phyloP scores from a whole-genome alignment of 805 yeast species.

The Priceomyces haplophilus region DNA sequence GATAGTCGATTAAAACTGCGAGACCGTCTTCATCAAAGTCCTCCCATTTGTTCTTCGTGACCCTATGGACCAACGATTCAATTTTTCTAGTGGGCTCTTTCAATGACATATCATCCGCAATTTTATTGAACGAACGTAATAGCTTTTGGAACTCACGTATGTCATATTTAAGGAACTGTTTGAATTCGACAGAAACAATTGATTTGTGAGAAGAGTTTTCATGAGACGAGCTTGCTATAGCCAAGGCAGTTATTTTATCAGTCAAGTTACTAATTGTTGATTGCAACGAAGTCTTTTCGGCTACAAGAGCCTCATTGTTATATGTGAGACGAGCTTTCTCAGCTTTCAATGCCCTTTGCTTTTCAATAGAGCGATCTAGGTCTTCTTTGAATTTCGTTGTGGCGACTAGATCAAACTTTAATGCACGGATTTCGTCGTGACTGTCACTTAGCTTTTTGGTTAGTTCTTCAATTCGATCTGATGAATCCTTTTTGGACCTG shows the following conservation, averaged over 20 bases:
- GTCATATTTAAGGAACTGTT: conserved; percentile 40
- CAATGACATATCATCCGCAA: conserved; percentile 57
- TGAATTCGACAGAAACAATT: conserved; percentile 39
- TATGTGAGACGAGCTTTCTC: conserved; percentile 44
- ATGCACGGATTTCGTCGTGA: conserved; percentile 14
- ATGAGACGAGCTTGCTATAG: conserved; percentile 11
- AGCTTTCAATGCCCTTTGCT: conserved; percentile 41
- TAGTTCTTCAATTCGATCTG: conserved; percentile 20
- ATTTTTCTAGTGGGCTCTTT: conserved; percentile 56
- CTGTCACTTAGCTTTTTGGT: conserved; percentile 21
- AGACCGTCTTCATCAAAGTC: conserved; percentile 15
- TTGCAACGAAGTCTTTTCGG: conserved; percentile 36
- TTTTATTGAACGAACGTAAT: conserved; percentile 48
- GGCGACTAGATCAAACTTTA: conserved; percentile 13
- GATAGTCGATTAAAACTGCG: conserved; percentile 28
- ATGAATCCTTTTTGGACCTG: conserved; percentile 21
- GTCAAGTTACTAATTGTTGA: conserved; percentile 36
- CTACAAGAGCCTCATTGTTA: conserved; percentile 34
- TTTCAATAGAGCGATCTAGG: conserved; percentile 39
- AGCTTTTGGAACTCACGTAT: conserved; percentile 48
- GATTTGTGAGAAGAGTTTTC: conserved; percentile 2
- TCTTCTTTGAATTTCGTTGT: conserved; percentile 31
- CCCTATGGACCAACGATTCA: conserved; percentile 13
- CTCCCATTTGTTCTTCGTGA: conserved; percentile 1
- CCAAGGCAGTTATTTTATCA: conserved; percentile 33